These are phyloP conservation scores for Cairneyella variabilis DNA, from an alignment of 495 filamentous ascomycete genomes.

Conservation along the genomic window DNA sequence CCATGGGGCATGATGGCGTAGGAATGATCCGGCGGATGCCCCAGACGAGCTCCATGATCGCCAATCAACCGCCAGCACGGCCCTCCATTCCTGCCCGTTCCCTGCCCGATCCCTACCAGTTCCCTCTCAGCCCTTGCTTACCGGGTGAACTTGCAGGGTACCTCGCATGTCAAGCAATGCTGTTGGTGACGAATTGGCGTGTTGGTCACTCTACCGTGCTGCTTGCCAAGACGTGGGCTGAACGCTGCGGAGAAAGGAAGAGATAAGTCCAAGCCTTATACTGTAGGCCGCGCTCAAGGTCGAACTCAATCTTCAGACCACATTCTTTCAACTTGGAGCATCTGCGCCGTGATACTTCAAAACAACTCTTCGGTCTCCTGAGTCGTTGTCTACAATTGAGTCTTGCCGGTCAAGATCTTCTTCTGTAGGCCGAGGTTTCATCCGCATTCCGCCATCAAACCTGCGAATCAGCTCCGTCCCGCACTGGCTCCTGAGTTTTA, in stretches of 20 bases:
- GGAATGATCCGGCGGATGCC: too few relatives aligned
- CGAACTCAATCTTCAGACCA: neutral
- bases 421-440: neutral
- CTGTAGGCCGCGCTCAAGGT: neutral
- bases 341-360: neutral
- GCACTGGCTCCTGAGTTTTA: neutral
- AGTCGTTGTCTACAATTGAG: neutral
- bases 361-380: neutral
- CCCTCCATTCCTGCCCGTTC: neutral
- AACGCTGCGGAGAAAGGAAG: neutral
- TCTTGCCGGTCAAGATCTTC: slow-evolving; percentile 17
- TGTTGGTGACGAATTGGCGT: neutral
- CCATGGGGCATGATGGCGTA: too few relatives aligned
- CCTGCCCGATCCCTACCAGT: too few relatives aligned
- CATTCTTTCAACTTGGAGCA: neutral
- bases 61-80: slow-evolving; percentile 15
- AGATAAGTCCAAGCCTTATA: slow-evolving; percentile 3
- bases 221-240: neutral
- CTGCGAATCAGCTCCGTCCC: neutral
- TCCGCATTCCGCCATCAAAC: neutral
- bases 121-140: neutral
- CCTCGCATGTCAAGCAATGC: slow-evolving; percentile 7
- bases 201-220: slow-evolving; percentile 5
- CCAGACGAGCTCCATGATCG: slow-evolving; percentile 7
- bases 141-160: slow-evolving; percentile 16